Percentiles rank a stretch among this genome's conserved stretches.
phyloP scores from a whole-genome alignment of 2,329 filamentous ascomycete species.

The Fonsecaea pedrosoi region DNA sequence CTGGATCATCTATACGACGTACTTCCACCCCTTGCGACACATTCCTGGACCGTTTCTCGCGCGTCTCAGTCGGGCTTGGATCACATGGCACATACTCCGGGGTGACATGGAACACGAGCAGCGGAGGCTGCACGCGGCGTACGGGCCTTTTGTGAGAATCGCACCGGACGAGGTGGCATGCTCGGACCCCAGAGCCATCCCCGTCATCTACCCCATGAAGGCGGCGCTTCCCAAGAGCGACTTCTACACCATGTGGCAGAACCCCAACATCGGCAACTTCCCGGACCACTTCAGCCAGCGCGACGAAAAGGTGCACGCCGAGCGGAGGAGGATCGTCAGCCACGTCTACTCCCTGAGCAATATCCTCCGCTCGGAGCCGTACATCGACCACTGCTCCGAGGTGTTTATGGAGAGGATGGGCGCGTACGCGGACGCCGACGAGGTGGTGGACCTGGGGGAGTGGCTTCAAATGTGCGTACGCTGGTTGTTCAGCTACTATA shows the following conservation, averaged over 20 bases:
- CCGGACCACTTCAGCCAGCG: constrained; percentile 40
- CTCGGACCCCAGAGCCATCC: constrained; percentile 40
- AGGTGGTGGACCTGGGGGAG: constrained; percentile 39
- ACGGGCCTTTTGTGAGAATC: constrained; percentile 47
- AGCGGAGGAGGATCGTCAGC: constrained; percentile 41
- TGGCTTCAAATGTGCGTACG: constrained; percentile 42
- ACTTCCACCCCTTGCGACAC: constrained; percentile 38
- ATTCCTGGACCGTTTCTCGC: constrained; percentile 45
- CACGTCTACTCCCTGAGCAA: constrained; percentile 45
- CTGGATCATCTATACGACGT: neutral
- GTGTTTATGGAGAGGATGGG: constrained; percentile 37
- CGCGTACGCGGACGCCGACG: constrained; percentile 30
- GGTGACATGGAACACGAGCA: constrained; percentile 41
- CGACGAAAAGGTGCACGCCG: constrained; percentile 41
- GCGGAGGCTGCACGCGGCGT: constrained; percentile 31
- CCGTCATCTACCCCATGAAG: constrained; percentile 40
- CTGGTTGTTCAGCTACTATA: no score
- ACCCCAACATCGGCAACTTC: constrained; percentile 36
- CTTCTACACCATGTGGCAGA: constrained; percentile 41
- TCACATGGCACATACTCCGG: constrained; percentile 36
- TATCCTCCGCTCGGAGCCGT: constrained; percentile 42
- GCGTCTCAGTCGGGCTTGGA: constrained; percentile 41
- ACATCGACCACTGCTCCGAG: constrained; percentile 42
- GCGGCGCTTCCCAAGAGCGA: constrained; percentile 40
- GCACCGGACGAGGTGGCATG: constrained; percentile 47